Evolutionary conservation across 176 grass and related monocot genomes (phyloP).

Genomic region (Bonia amplexicaulis): DNA sequence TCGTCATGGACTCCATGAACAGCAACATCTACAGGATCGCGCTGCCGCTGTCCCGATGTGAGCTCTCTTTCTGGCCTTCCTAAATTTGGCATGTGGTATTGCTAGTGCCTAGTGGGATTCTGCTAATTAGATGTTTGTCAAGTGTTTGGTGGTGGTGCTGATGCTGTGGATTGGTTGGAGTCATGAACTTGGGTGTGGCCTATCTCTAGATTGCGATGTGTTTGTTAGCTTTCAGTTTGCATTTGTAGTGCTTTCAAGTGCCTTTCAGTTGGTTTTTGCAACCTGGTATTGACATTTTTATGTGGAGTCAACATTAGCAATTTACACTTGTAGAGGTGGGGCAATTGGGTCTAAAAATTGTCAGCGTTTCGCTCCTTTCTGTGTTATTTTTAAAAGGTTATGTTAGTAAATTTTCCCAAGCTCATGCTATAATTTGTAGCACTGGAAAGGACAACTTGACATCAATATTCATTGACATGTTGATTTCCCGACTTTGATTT

Average conservation of each 20-base stretch:
- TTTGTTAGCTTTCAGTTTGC: constrained; percentile 37
- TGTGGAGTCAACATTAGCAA: neutral
- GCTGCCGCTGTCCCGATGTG: constrained; percentile 88
- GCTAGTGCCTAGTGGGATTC: constrained; percentile 25
- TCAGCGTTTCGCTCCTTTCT: neutral
- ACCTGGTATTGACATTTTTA: neutral
- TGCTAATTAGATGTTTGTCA: constrained; percentile 29
- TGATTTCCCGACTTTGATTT: neutral
- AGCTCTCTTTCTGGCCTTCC: constrained; percentile 20
- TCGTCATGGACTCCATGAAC: constrained; percentile 90
- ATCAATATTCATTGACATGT: neutral
- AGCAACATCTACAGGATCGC: constrained; percentile 92
- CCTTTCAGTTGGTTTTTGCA: constrained; percentile 17
- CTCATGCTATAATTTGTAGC: neutral
- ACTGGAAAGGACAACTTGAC: neutral
- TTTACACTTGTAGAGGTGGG: neutral
- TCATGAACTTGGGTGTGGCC: constrained; percentile 34
- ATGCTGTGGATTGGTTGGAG: constrained; percentile 38
- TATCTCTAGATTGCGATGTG: constrained; percentile 38
- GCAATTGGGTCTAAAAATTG: neutral
- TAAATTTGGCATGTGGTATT: constrained; percentile 34
- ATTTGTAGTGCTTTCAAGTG: neutral
- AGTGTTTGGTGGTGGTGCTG: constrained; percentile 32
- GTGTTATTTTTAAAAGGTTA: neutral
- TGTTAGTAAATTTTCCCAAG: neutral